A percentile compares a stretch with the other conserved stretches of the same genome.
These are phyloP conservation scores for Lotus japonicus DNA, from an alignment of 306 rosid genomes.

Conservation along the genomic window DNA sequence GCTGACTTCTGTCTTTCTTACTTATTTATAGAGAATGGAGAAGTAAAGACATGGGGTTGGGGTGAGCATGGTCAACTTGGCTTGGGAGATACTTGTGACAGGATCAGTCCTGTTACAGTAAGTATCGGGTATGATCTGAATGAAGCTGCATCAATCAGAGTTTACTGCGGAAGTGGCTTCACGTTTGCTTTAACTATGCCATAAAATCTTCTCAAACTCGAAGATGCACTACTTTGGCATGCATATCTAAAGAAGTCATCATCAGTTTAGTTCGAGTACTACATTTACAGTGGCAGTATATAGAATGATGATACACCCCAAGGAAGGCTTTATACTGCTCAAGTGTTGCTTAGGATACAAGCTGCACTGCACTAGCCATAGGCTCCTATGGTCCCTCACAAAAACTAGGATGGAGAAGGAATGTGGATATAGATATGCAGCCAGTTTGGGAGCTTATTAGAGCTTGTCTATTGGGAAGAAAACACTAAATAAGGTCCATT, in stretches of 20 bases:
- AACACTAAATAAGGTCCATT: no score
- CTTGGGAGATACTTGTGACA: constrained; percentile 60
- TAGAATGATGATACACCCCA: background rate
- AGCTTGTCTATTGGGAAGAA: no score
- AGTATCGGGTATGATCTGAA: constrained; percentile 21
- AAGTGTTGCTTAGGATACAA: background rate
- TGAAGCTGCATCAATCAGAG: constrained; percentile 28
- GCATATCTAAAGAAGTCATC: background rate
- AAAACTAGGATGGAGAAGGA: background rate
- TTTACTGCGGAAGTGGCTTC: constrained; percentile 89
- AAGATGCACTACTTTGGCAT: background rate
- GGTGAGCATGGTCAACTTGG: constrained; percentile 99
- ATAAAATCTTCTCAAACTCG: constrained; percentile 3
- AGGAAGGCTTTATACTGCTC: background rate
- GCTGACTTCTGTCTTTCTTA: constrained; percentile 5
- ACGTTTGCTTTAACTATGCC: constrained; percentile 46
- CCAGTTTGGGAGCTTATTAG: no score
- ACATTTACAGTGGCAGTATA: background rate
- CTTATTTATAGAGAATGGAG: constrained; percentile 42
- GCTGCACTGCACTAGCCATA: background rate
- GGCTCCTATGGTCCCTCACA: background rate
- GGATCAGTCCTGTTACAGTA: constrained; percentile 45
- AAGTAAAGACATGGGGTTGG: constrained; percentile 89
- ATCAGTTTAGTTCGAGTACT: constrained; percentile 1
- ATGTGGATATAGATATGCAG: background rate